Conservation (phyloP, 2,329 filamentous ascomycete genomes). For the Fusarium circinatum region DNA sequence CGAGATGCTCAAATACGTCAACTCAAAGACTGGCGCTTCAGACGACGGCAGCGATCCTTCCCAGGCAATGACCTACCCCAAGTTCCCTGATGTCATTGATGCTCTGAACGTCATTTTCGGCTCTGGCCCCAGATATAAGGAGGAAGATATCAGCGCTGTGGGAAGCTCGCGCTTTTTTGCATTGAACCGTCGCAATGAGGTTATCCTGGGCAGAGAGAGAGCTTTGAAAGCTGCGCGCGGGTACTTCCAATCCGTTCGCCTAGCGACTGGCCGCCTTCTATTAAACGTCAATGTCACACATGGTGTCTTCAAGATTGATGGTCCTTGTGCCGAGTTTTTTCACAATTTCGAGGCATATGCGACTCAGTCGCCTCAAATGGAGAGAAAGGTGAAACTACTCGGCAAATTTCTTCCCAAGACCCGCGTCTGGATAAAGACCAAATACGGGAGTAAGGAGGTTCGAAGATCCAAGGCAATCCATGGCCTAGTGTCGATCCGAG, state of each 20-base stretch:
- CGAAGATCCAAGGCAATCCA: constrained; percentile 46
- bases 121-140: constrained; percentile 52
- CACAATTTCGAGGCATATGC: constrained; percentile 33
- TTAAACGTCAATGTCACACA: constrained; percentile 67
- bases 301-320: constrained; percentile 59
- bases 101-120: constrained; percentile 65
- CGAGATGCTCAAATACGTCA: constrained; percentile 57
- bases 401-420: constrained; percentile 53
- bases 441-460: constrained; percentile 46
- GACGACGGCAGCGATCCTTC: constrained; percentile 10
- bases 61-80: constrained; percentile 54
- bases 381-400: constrained; percentile 42
- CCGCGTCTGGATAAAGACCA: constrained; percentile 49
- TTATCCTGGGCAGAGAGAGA: constrained; percentile 44
- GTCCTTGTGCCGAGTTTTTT: constrained; percentile 51
- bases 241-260: constrained; percentile 65
- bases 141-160: constrained; percentile 51
- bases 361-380: neutral
- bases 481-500: constrained; percentile 42
- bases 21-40: constrained; percentile 53
- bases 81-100: constrained; percentile 60
- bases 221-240: constrained; percentile 59
- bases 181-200: constrained; percentile 42
- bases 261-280: constrained; percentile 63
- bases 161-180: constrained; percentile 63